Base-by-base conservation (phyloP, 805 yeast species). In the Saccharomycopsis lassenensis region DNA sequence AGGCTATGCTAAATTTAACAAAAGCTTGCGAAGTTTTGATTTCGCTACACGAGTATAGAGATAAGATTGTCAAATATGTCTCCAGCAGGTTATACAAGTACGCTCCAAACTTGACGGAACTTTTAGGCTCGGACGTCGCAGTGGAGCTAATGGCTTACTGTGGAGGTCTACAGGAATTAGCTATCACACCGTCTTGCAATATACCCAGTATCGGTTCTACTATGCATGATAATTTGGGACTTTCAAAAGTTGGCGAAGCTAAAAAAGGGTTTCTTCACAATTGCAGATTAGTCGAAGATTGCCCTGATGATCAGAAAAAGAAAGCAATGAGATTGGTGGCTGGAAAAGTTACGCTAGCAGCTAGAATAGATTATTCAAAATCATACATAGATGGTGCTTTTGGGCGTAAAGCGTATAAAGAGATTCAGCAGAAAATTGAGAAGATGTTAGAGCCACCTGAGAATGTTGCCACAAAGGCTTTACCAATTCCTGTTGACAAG, bases 371-470 rank as follows among this genome's bases (percentile, higher is more conserved):
- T 51, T 58, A 69, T 12, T 61, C 77, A 2, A 58, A 55, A 32
- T 51, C 62, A 21, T 45, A 47, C 29, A 47, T 55, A 0, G 67
- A 67, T 40, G 82, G 80, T 1, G 42, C 56, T 0, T 50, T 67
- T 26, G 97, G 96, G 1, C 19, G 27, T 2, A 63, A 64, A 40
- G 78, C 80, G 71, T 57, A 63, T 27, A 51, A 56, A 2, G 91
- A 89, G 37, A 67, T 91, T 2, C 51, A 60, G 15, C 58, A 59
- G 3, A 79, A 78, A 46, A 61, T 91, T 5, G 84, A 75, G 28
- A 84, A 83, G 48, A 56, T 85, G 22, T 67, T 74, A 18, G 73
- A 76, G 4, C 91, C 96, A 0, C 95, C 97, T 0, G 80, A 76
- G 16, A 65, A 64, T 14, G 58, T 60, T 14, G 69, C 67, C 1